Base-by-base conservation (phyloP, 2,329 filamentous ascomycete genomes). In the Colletotrichum nymphaeae region DNA sequence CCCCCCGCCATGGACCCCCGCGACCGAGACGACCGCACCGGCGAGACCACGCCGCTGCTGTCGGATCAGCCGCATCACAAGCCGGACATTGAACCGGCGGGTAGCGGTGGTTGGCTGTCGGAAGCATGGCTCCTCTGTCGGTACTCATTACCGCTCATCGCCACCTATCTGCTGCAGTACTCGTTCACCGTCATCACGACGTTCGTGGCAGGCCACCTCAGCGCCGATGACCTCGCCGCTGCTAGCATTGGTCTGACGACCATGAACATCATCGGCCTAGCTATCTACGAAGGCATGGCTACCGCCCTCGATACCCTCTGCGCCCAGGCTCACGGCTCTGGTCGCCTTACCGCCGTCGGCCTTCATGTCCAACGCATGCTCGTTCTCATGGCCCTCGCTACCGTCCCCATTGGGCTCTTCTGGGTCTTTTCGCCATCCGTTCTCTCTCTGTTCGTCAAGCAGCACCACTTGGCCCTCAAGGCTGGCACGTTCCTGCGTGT, bases 331-430 rank as follows among this genome's bases (percentile, higher is more conserved):
- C 88, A 88, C 77, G 87, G 87, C 22, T 85, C 86, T 14, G 86
- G 86, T 0, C 84, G 85, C 63, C 82, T 83, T 53, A 79, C 81
- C 11, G 83, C 84, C 19, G 87, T 90, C 19, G 88, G 88, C 0
- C 73, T 90, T 46, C 86, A 90, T 67, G 79, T 89, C 0, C 88
- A 89, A 74, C 84, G 86, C 4, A 89, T 89, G 85, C 76, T 87
- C 7, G 75, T 88, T 16, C 79, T 89, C 32, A 88, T 89, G 83
- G 76, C 83, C 8, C 76, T 87, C 22, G 81, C 84, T 7, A 83
- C 84, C 2, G 74, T 89, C 19, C 88, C 88, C 1, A 85, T 90
- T 58, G 86, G 81, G 16, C 80, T 81, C 1, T 71, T 88, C 32
- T 90, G 88, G 88, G 63, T 86, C 8, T 84, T 78, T 64, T 88